phyloP scores from a whole-genome alignment of 805 yeast species.

The Kazachstania psychrophila region DNA sequence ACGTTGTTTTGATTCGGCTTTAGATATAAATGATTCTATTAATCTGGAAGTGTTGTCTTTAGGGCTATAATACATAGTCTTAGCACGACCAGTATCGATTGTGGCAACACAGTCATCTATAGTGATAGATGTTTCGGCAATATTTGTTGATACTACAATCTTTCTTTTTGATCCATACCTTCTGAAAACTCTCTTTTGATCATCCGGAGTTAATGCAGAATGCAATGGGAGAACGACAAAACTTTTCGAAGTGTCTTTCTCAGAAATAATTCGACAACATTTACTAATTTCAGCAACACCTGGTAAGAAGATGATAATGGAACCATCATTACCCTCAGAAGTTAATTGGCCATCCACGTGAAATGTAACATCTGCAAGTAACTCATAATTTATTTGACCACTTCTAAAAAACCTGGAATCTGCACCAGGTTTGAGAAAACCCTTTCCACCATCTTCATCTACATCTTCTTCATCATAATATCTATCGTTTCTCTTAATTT shows the following conservation, averaged over 20 bases:
- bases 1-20: constrained; percentile 83
- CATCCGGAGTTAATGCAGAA: constrained; percentile 75
- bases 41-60: constrained; percentile 58
- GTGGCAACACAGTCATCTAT: constrained; percentile 92
- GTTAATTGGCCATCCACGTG: constrained; percentile 43
- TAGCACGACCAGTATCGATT: constrained; percentile 79
- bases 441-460: constrained; percentile 25
- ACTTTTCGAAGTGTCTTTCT: constrained; percentile 7
- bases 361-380: constrained; percentile 49
- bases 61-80: constrained; percentile 64
- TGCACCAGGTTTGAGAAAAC: constrained; percentile 45
- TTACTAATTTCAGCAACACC: constrained; percentile 82
- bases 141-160: constrained; percentile 81
- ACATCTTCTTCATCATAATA: constrained; percentile 17
- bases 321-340: constrained; percentile 43
- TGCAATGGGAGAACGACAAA: constrained; percentile 66
- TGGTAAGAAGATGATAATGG: constrained; percentile 77
- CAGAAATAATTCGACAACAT: constrained; percentile 32
- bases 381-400: constrained; percentile 67
- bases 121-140: constrained; percentile 95
- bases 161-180: constrained; percentile 54
- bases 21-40: constrained; percentile 77
- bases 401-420: constrained; percentile 55
- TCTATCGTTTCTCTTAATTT: constrained; percentile 31
- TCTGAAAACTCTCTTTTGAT: constrained; percentile 69